These are phyloP conservation scores for Kandelia obovata DNA, from an alignment of 345 rosid species.

Conservation along the genomic window DNA sequence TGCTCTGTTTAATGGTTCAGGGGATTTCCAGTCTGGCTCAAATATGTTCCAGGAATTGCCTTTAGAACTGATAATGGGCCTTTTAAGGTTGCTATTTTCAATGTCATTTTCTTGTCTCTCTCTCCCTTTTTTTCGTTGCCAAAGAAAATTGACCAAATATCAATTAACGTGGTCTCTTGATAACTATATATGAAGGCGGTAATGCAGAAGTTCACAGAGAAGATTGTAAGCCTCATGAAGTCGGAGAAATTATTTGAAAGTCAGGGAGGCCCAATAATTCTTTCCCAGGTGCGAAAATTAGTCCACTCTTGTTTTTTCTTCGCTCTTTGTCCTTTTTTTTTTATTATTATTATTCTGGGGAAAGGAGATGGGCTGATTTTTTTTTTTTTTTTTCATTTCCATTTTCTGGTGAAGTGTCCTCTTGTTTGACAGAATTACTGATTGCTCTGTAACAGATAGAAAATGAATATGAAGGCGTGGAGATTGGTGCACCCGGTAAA, in stretches of 20 bases:
- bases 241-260: slow-evolving; percentile 36
- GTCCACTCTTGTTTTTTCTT: background rate
- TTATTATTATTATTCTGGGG: background rate
- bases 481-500: slow-evolving; percentile 29
- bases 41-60: slow-evolving; percentile 18
- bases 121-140: background rate
- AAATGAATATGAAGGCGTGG: slow-evolving; percentile 28
- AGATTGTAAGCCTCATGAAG: slow-evolving; percentile 44
- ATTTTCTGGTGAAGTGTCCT: background rate
- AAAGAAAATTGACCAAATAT: background rate
- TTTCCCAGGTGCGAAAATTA: slow-evolving; percentile 37
- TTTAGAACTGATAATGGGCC: slow-evolving; percentile 27
- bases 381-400: background rate
- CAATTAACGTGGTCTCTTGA: background rate
- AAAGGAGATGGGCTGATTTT: background rate
- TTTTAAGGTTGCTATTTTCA: slow-evolving; percentile 16
- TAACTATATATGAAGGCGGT: background rate
- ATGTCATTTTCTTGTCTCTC: background rate
- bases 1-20: slow-evolving; percentile 1
- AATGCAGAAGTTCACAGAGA: slow-evolving; percentile 44
- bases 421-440: background rate
- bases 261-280: slow-evolving; percentile 53
- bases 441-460: slow-evolving; percentile 17
- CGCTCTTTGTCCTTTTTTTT: background rate
- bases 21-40: slow-evolving; percentile 1